Evolutionary conservation across 345 rosid species (phyloP), one percentile per base, ranked within the genome.

Genomic region (Salix caprea): DNA sequence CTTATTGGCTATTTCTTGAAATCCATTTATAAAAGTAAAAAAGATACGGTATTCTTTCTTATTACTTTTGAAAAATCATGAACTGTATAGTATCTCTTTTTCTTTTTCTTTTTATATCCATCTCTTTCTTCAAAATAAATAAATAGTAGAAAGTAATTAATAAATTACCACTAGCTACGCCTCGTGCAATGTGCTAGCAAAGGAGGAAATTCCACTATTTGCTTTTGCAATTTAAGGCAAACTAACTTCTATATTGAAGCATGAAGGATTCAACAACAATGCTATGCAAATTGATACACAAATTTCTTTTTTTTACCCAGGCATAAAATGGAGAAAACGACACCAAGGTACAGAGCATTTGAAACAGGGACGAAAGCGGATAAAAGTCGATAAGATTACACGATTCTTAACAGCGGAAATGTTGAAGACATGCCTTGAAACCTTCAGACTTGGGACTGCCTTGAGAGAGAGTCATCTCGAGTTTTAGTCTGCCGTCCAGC

Each of bases 401-500:
- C 23, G 48, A 28, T 67, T 78, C 62, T 44, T 39, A 40, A 26
- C 48, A 60, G 70, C 6, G 60, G 67, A n/a, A 71, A 69, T 32
- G 75, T 7, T 46, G 36, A 7, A 58, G 6, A 9, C 71, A 72
- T 76, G 77, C 69, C 67, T 26, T 39, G 52, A 67, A 68, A 72
- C 72, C 75, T 70, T 76, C 68, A 65, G 56, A 54, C 19, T 54
- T 61, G 48, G 48, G 68, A 34, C 28, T 44, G 34, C 34, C 60
- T 65, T 23, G 44, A 26, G 75, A 32, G 75, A 28, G 52, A 10
- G 5, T 65, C 30, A 14, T 46, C 50, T 46, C 16, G 50, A 32
- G 34, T 39, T 34, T 82, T 82, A 94, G 75, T 94, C 98, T 14
- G 98, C 95, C 58, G 95, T 94, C 98, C 97, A 90, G 83, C 97